Percentiles rank a stretch among this genome's conserved stretches.
phyloP scores from a whole-genome alignment of 2,329 filamentous ascomycete species.

The Apiospora aurea region DNA sequence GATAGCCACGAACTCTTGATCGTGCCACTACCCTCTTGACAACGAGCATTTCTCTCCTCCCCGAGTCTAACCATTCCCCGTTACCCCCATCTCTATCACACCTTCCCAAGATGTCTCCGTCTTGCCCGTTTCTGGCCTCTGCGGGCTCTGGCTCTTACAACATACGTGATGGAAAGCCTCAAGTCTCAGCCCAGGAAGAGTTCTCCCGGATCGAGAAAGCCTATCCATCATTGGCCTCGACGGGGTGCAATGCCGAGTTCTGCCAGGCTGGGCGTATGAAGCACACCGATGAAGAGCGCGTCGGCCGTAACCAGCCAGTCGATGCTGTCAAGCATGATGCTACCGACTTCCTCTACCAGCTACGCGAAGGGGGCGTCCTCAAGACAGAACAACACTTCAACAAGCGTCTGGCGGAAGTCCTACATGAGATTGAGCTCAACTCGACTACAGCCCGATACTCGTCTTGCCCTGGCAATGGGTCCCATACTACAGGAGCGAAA shows the following conservation, averaged over 20 bases:
- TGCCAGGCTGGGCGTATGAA: conserved; percentile 24
- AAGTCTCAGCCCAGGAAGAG: conserved; percentile 1
- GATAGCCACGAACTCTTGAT: neutral
- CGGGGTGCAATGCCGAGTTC: conserved; percentile 20
- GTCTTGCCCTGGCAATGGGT: neutral
- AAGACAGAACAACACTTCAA: conserved; percentile 9
- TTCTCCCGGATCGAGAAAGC: conserved; percentile 21
- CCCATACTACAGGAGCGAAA: neutral
- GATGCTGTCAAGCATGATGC: conserved; percentile 5
- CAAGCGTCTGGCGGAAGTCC: neutral
- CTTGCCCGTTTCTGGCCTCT: conserved; percentile 8
- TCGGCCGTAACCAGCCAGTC: conserved; percentile 20
- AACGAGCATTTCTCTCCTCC: neutral
- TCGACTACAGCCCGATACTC: conserved; percentile 13
- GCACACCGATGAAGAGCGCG: conserved; percentile 24
- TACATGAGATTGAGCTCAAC: neutral
- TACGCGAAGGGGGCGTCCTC: conserved; percentile 8
- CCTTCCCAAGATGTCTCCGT: neutral
- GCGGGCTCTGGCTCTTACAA: neutral
- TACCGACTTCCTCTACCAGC: conserved; percentile 19
- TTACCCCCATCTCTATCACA: neutral
- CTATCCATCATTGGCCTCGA: conserved; percentile 17
- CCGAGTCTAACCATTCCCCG: neutral
- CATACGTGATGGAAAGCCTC: neutral
- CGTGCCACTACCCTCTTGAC: neutral